Conservation (phyloP, 2,329 filamentous ascomycete species). For the Sporothrix dimorphospora region DNA sequence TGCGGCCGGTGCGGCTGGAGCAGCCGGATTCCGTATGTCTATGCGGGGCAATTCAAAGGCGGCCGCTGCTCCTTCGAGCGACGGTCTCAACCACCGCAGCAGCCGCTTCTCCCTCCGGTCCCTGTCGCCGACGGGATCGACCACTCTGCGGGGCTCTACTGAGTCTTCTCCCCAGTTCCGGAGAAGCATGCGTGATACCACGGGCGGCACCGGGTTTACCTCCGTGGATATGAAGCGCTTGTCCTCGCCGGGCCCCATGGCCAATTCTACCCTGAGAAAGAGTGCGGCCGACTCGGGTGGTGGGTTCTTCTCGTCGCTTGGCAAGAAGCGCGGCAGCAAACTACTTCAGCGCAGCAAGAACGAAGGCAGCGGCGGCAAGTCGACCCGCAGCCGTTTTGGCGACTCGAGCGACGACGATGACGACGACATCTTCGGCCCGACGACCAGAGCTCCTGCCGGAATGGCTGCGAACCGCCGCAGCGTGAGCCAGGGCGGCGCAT, state of each 20-base stretch:
- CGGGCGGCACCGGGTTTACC: slow-evolving; percentile 36
- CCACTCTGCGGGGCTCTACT: slow-evolving; percentile 51
- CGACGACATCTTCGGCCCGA: slow-evolving; percentile 35
- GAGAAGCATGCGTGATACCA: slow-evolving; percentile 50
- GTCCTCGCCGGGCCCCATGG: slow-evolving; percentile 34
- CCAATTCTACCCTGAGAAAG: slow-evolving; percentile 18
- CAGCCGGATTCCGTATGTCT: slow-evolving; percentile 68
- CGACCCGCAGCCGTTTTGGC: slow-evolving; percentile 55
- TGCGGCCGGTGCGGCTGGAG: slow-evolving; percentile 44
- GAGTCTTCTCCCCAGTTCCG: slow-evolving; percentile 52
- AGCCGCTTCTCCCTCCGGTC: slow-evolving; percentile 69
- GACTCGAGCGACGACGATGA: slow-evolving; percentile 67
- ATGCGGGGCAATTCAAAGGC: slow-evolving; percentile 60
- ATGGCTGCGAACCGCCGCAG: not conserved
- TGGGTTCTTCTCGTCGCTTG: slow-evolving; percentile 50
- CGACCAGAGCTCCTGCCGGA: not conserved
- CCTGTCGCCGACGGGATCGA: slow-evolving; percentile 65
- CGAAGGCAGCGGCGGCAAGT: slow-evolving; percentile 45
- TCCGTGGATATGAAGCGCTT: not conserved
- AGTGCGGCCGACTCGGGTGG: slow-evolving; percentile 31
- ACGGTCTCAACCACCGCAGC: slow-evolving; percentile 29
- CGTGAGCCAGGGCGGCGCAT: slow-evolving; percentile 16
- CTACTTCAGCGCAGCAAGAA: slow-evolving; percentile 35
- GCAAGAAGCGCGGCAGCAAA: slow-evolving; percentile 45
- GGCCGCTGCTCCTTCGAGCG: slow-evolving; percentile 36